These are phyloP conservation scores for Suhomyces maxii DNA, from an alignment of 1,139 yeast genomes.

Conservation along the genomic window DNA sequence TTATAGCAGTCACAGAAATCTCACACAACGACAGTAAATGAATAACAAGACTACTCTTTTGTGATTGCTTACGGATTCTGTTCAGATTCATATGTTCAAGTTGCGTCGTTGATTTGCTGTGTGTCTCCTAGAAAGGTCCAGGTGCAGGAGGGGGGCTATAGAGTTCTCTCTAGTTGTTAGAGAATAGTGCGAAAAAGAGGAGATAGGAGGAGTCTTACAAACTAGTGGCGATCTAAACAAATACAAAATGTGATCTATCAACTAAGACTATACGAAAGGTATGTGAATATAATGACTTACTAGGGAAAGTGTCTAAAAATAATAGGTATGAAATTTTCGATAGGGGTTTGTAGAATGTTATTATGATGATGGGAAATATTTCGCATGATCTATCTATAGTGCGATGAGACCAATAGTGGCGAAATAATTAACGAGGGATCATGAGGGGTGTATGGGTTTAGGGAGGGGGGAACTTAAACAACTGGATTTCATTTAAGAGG, in stretches of 20 bases:
- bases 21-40: neutral
- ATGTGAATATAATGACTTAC: too few relatives aligned
- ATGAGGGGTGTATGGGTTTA: too few relatives aligned
- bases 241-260: too few relatives aligned
- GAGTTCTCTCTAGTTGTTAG: neutral
- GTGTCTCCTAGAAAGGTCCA: conserved; percentile 3
- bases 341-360: neutral
- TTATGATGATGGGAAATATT: neutral
- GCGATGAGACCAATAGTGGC: neutral
- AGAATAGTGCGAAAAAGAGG: neutral
- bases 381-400: neutral
- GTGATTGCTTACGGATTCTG: neutral
- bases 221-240: too few relatives aligned
- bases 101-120: conserved; percentile 13
- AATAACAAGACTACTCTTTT: neutral
- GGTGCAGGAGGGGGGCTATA: conserved; percentile 12
- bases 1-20: neutral
- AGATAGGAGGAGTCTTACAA: too few relatives aligned
- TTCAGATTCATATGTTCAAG: neutral
- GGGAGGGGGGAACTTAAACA: too few relatives aligned
- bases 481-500: too few relatives aligned
- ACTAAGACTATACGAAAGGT: too few relatives aligned
- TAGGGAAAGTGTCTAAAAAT: neutral
- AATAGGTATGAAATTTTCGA: neutral
- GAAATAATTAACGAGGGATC: too few relatives aligned